These are phyloP conservation scores for Ustilago sp. DNA, from an alignment of 1,284 basidiomycete genomes.

Conservation along the genomic window DNA sequence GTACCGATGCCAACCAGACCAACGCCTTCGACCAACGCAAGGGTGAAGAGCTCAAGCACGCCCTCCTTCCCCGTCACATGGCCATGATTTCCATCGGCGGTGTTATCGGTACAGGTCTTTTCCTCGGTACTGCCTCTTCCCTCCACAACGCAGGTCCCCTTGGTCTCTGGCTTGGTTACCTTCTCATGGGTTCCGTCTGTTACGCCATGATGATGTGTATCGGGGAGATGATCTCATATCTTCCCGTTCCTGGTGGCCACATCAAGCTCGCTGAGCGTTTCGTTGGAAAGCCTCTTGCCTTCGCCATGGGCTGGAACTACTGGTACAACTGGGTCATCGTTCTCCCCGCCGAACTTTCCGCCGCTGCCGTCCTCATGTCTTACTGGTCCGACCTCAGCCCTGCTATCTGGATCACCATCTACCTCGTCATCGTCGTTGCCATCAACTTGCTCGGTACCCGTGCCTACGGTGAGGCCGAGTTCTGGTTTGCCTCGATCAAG, in stretches of 20 bases:
- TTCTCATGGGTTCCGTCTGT: constrained; percentile 64
- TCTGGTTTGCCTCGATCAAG: constrained; percentile 71
- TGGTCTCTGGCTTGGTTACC: constrained; percentile 69
- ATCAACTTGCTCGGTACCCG: constrained; percentile 80
- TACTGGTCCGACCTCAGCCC: constrained; percentile 78
- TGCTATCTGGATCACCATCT: constrained; percentile 81
- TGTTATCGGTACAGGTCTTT: constrained; percentile 70
- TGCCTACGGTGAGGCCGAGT: constrained; percentile 69
- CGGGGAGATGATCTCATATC: constrained; percentile 73
- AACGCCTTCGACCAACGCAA: constrained; percentile 54
- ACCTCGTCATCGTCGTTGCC: constrained; percentile 77
- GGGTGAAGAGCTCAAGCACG: constrained; percentile 56
- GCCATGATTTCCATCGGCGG: constrained; percentile 56
- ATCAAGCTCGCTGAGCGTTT: constrained; percentile 83
- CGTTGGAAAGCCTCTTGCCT: constrained; percentile 80
- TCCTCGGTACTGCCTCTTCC: constrained; percentile 79
- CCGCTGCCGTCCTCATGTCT: constrained; percentile 81
- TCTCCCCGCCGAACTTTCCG: constrained; percentile 82
- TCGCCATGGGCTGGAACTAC: constrained; percentile 78
- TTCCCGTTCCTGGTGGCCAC: constrained; percentile 77
- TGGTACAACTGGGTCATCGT: constrained; percentile 71
- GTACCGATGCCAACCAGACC: constrained; percentile 17
- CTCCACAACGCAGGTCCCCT: constrained; percentile 71
- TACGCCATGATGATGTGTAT: constrained; percentile 70
- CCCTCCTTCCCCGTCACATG: constrained; percentile 54